phyloP scores from a whole-genome alignment of 148 eudicot genomes.

The Heliamphora exappendiculata region DNA sequence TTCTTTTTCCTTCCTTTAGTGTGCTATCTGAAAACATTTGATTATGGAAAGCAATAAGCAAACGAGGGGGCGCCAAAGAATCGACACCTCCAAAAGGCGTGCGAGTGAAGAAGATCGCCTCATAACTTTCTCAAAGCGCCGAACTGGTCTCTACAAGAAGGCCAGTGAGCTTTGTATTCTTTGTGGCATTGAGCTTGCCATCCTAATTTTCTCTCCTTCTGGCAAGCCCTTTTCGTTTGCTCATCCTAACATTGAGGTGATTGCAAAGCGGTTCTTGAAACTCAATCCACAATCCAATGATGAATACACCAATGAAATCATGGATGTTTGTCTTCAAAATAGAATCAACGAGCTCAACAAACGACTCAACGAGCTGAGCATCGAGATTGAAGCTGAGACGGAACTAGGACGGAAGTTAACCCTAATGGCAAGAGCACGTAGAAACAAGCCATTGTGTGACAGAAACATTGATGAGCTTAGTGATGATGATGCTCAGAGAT shows the following conservation, averaged over 20 bases:
- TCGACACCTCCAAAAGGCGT: conserved; percentile 11
- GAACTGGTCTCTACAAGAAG: conserved; percentile 29
- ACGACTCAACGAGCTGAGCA: not conserved
- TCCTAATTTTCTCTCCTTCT: conserved; percentile 25
- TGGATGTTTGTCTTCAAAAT: not conserved
- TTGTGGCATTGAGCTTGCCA: conserved; percentile 15
- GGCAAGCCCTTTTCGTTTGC: conserved; percentile 30
- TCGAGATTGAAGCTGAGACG: not conserved
- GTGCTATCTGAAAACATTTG: not conserved
- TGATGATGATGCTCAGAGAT: not conserved
- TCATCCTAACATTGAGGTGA: conserved; percentile 15
- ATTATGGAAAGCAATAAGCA: conserved; percentile 14
- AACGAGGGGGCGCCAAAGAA: conserved; percentile 16
- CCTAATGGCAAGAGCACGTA: not conserved
- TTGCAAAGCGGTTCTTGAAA: not conserved
- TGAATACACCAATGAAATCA: not conserved
- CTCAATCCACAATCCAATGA: not conserved
- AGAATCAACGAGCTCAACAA: conserved; percentile 6
- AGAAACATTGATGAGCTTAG: not conserved
- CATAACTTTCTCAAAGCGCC: conserved; percentile 31
- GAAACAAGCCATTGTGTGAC: not conserved
- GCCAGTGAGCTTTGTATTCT: conserved; percentile 22
- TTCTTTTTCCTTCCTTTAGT: not conserved
- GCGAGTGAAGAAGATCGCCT: conserved; percentile 20
- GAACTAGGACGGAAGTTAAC: not conserved